A percentile compares a stretch with the other conserved stretches of the same genome.
These are phyloP conservation scores for Schwanniomyces vanrijiae DNA, from an alignment of 805 yeast species.

Conservation along the genomic window DNA sequence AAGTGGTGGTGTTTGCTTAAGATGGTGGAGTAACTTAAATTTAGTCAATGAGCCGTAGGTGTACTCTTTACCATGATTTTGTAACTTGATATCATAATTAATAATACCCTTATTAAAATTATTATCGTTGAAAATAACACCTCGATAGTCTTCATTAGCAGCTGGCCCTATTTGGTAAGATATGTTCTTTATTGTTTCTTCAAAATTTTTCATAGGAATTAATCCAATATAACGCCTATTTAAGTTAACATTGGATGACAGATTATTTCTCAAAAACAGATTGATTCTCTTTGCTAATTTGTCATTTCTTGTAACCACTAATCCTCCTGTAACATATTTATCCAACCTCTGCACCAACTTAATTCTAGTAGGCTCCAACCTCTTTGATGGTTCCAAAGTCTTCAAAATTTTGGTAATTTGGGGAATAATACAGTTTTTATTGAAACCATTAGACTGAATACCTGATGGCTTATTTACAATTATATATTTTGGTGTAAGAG, in stretches of 20 bases:
- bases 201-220: neutral
- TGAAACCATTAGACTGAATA: conserved; percentile 14
- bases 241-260: neutral
- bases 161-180: neutral
- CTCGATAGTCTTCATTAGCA: neutral
- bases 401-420: conserved; percentile 12
- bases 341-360: conserved; percentile 21
- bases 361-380: conserved; percentile 9
- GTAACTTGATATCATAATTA: conserved; percentile 8
- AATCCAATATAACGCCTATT: conserved; percentile 20
- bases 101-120: conserved; percentile 11
- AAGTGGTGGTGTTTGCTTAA: conserved; percentile 5
- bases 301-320: conserved; percentile 17
- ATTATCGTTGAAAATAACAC: conserved; percentile 8
- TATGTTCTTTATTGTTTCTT: conserved; percentile 1
- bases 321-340: conserved; percentile 23
- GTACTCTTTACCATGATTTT: conserved; percentile 6
- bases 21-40: conserved; percentile 15
- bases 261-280: conserved; percentile 7
- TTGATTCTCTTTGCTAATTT: conserved; percentile 13
- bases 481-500: conserved; percentile 16
- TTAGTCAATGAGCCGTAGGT: conserved; percentile 13
- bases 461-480: conserved; percentile 23
- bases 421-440: conserved; percentile 9
- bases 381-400: conserved; percentile 7